phyloP scores from a whole-genome alignment of 2,329 filamentous ascomycete species.

The Chaetomium globosum region DNA sequence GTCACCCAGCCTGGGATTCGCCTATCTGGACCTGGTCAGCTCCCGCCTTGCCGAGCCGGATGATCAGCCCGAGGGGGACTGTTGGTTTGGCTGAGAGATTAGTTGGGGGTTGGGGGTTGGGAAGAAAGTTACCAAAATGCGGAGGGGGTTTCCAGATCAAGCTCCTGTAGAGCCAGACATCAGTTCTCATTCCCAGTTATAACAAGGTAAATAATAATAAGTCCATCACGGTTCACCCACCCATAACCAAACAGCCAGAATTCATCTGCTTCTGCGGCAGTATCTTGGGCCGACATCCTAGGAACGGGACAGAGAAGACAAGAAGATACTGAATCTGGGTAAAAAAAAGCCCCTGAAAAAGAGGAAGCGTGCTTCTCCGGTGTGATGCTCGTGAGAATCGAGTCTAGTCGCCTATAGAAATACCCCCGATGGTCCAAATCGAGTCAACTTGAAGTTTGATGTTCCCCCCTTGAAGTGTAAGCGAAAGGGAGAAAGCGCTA shows the following conservation, averaged over 20 bases:
- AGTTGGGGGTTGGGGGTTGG: conserved; percentile 5
- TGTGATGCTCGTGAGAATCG: conserved; percentile 1
- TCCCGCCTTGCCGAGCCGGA: conserved; percentile 25
- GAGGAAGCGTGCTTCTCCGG: background rate
- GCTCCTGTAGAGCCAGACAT: conserved; percentile 60
- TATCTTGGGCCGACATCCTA: conserved; percentile 45
- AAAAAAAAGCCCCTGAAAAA: conserved; percentile 2
- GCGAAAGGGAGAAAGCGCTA: conserved; percentile 27
- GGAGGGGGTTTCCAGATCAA: conserved; percentile 98
- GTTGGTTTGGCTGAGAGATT: conserved; percentile 16
- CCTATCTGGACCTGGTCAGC: conserved; percentile 61
- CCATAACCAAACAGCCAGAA: conserved; percentile 98
- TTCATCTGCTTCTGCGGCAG: conserved; percentile 55
- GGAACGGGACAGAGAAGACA: background rate
- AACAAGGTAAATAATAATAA: background rate
- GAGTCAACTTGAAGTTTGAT: conserved; percentile 25
- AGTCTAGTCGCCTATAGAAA: conserved; percentile 9
- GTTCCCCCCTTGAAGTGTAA: conserved; percentile 21
- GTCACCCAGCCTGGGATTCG: conserved; percentile 87
- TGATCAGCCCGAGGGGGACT: conserved; percentile 8
- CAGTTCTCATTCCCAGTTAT: conserved; percentile 4
- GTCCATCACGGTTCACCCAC: conserved; percentile 50
- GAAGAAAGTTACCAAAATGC: conserved; percentile 71
- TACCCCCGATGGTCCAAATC: background rate
- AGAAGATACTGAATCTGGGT: background rate